These are phyloP conservation scores for Diphasiastrum complanatum DNA, from an alignment of 83 land plant genomes.

Conservation along the genomic window DNA sequence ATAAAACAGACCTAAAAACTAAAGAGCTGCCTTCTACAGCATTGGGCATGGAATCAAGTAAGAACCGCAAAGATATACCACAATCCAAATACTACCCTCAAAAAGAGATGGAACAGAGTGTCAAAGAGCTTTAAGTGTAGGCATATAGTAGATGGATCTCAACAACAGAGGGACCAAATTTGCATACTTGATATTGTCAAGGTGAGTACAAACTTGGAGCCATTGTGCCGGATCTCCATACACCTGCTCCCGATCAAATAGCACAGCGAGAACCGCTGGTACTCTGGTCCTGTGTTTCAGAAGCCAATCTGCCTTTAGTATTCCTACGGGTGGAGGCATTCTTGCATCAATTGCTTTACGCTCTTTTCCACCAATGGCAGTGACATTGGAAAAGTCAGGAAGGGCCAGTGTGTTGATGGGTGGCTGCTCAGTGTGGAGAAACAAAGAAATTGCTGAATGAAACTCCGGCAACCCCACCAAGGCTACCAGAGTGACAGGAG, in stretches of 20 bases:
- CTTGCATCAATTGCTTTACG: conserved; percentile 22
- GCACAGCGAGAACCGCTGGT: conserved; percentile 79
- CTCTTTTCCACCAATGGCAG: conserved; percentile 48
- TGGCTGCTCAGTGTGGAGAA: conserved; percentile 73
- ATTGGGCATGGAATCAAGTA: no score
- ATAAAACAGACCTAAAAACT: no score
- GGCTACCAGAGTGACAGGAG: conserved; percentile 72
- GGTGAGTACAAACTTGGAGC: conserved; percentile 80
- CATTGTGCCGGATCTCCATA: conserved; percentile 94
- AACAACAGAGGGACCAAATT: no score
- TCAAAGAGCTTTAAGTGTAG: no score
- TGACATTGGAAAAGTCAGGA: conserved; percentile 69
- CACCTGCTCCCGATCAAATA: conserved; percentile 51
- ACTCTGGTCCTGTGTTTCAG: conserved; percentile 75
- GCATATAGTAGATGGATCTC: no score
- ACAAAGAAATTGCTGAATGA: conserved; percentile 61
- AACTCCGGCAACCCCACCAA: conserved; percentile 78
- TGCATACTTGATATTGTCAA: conserved; percentile 88
- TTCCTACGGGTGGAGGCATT: conserved; percentile 44
- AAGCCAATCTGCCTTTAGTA: conserved; percentile 84
- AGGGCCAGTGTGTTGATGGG: conserved; percentile 88
- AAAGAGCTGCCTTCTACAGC: no score
- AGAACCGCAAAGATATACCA: no score
- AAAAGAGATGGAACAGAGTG: no score
- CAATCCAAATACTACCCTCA: no score